These are phyloP conservation scores for Eimeria acervulina DNA, from an alignment of 169 alveolate genomes.

Conservation along the genomic window DNA sequence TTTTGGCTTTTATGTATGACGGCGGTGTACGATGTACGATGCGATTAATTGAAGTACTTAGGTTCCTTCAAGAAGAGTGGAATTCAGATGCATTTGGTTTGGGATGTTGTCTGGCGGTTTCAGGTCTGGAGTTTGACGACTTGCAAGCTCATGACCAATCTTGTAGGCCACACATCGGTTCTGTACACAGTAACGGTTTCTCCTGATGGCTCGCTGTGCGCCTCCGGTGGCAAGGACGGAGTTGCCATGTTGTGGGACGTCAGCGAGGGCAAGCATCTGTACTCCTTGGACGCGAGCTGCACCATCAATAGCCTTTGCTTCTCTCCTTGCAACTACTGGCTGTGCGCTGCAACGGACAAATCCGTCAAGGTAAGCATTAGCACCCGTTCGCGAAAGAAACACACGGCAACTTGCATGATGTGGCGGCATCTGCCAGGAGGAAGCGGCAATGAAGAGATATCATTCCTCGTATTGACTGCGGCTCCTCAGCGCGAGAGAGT, in stretches of 20 bases:
- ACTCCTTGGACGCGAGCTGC: constrained; percentile 95
- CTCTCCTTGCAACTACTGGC: constrained; percentile 98
- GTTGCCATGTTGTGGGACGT: constrained; percentile 98
- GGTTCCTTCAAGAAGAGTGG: not conserved
- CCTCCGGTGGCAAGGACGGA: constrained; percentile 99
- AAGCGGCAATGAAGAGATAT: constrained; percentile 66
- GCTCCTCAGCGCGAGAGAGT: constrained; percentile 46
- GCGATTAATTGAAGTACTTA: not conserved
- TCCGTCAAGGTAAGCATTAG: constrained; percentile 91
- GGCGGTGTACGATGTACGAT: not conserved
- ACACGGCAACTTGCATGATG: not conserved
- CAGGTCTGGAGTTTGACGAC: constrained; percentile 96
- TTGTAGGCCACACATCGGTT: constrained; percentile 97
- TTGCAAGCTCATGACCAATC: constrained; percentile 96
- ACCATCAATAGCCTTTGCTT: constrained; percentile 97
- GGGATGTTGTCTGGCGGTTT: not conserved
- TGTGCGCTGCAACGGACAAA: constrained; percentile 97
- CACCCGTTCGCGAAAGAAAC: too few relatives aligned
- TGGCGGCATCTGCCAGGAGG: not conserved
- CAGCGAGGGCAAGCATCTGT: constrained; percentile 96
- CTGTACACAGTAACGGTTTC: constrained; percentile 97
- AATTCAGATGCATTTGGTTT: not conserved
- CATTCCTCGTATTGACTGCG: constrained; percentile 81
- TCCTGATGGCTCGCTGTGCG: constrained; percentile 98
- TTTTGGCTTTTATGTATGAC: too few relatives aligned